phyloP scores from a whole-genome alignment of 2,329 filamentous ascomycete species.

The Aspergillus ibericus region DNA sequence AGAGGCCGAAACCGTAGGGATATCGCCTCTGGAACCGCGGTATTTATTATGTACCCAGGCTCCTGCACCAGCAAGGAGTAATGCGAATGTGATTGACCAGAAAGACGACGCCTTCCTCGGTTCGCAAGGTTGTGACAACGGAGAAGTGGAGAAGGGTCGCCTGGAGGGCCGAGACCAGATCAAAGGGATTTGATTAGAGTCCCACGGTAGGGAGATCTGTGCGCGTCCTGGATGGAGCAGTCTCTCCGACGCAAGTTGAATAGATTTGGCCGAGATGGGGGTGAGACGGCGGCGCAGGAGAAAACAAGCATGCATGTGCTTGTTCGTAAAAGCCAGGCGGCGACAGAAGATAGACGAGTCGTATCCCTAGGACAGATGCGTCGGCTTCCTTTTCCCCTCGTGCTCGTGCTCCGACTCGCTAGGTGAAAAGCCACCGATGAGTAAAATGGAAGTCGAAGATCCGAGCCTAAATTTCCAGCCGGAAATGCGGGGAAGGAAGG shows the following conservation, averaged over 20 bases:
- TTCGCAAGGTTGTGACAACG: conserved; percentile 21
- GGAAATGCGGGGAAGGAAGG: conserved; percentile 5
- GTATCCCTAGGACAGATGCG: neutral
- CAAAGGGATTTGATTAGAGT: conserved; percentile 22
- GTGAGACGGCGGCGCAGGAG: conserved; percentile 32
- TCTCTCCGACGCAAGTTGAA: conserved; percentile 18
- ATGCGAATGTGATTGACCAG: conserved; percentile 38
- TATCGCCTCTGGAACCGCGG: conserved; percentile 17
- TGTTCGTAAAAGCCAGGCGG: conserved; percentile 7
- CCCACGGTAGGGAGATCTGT: conserved; percentile 21
- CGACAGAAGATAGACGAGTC: conserved; percentile 7
- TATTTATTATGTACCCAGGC: conserved; percentile 37
- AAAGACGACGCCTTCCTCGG: conserved; percentile 38
- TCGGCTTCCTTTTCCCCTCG: neutral
- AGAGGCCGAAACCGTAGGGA: conserved; percentile 10
- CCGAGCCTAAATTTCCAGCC: conserved; percentile 4
- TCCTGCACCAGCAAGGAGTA: conserved; percentile 36
- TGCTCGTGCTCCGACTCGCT: neutral
- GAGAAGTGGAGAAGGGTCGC: conserved; percentile 29
- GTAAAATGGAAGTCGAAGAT: conserved; percentile 2
- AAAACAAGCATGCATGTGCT: conserved; percentile 39
- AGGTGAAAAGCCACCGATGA: neutral
- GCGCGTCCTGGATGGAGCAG: conserved; percentile 17
- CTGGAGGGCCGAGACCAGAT: conserved; percentile 23
- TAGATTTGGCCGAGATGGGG: conserved; percentile 32